These are phyloP conservation scores for Arxiozyma slooffiae DNA, from an alignment of 1,139 yeast genomes.

Conservation along the genomic window DNA sequence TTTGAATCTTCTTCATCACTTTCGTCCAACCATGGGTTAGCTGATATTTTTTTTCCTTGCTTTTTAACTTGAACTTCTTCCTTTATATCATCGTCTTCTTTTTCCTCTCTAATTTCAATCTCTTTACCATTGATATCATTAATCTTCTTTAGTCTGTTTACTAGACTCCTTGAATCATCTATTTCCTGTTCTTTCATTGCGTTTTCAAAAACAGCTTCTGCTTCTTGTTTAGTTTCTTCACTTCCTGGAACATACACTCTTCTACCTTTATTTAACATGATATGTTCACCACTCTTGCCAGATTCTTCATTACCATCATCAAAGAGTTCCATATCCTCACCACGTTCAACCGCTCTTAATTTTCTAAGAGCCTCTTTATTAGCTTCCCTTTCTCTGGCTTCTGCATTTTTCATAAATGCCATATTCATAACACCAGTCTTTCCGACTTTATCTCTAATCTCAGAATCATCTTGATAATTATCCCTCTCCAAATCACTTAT, in stretches of 20 bases:
- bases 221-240: conserved; percentile 36
- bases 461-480: conserved; percentile 31
- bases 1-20: conserved; percentile 29
- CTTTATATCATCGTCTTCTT: conserved; percentile 4
- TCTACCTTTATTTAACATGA: conserved; percentile 65
- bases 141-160: conserved; percentile 31
- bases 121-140: conserved; percentile 3
- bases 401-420: conserved; percentile 93
- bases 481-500: conserved; percentile 44
- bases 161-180: conserved; percentile 45
- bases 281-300: conserved; percentile 35
- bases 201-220: conserved; percentile 33
- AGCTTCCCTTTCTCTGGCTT: conserved; percentile 47
- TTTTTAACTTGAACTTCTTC: conserved; percentile 1
- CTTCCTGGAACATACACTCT: conserved; percentile 72
- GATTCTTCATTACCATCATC: conserved; percentile 33
- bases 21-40: conserved; percentile 64
- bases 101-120: conserved; percentile 6
- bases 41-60: conserved; percentile 19
- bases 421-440: conserved; percentile 78
- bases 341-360: conserved; percentile 40
- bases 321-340: conserved; percentile 35
- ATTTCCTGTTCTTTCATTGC: conserved; percentile 43
- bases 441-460: conserved; percentile 42
- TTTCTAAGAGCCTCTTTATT: conserved; percentile 46